These are phyloP conservation scores for Salix dunnii DNA, from an alignment of 345 rosid genomes.

Conservation along the genomic window DNA sequence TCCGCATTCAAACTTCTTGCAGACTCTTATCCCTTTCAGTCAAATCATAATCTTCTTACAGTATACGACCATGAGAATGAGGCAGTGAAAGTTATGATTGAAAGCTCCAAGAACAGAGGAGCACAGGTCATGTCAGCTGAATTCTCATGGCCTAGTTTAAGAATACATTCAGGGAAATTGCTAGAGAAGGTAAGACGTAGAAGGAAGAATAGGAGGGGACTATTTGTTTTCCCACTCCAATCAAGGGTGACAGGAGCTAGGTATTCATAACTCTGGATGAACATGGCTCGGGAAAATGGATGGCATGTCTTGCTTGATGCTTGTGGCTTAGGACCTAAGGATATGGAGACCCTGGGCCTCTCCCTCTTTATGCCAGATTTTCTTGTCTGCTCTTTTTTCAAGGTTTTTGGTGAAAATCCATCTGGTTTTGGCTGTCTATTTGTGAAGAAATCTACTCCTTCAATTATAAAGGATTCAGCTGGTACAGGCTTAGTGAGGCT, in stretches of 20 bases:
- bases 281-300: conserved; percentile 58
- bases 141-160: conserved; percentile 63
- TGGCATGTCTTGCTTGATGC: conserved; percentile 91
- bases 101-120: conserved; percentile 58
- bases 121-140: conserved; percentile 50
- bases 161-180: conserved; percentile 44
- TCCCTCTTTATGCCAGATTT: conserved; percentile 79
- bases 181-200: conserved; percentile 44
- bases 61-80: conserved; percentile 76
- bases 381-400: conserved; percentile 67
- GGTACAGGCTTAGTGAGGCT: conserved; percentile 39
- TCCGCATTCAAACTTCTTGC: conserved; percentile 78
- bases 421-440: conserved; percentile 77
- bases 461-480: conserved; percentile 36
- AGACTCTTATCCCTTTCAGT: conserved; percentile 61
- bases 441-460: conserved; percentile 51
- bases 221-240: conserved; percentile 80
- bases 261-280: conserved; percentile 85
- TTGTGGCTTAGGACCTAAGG: conserved; percentile 63
- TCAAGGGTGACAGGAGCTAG: conserved; percentile 67
- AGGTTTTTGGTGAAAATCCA: conserved; percentile 67
- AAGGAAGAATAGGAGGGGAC: conserved; percentile 45
- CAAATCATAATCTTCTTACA: conserved; percentile 51
- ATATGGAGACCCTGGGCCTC: conserved; percentile 87
- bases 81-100: conserved; percentile 54